Percentiles rank a stretch among this genome's conserved stretches.
These are phyloP conservation scores for Paramecium biaurelia DNA, from an alignment of 73 alveolate species.

Conservation along the genomic window DNA sequence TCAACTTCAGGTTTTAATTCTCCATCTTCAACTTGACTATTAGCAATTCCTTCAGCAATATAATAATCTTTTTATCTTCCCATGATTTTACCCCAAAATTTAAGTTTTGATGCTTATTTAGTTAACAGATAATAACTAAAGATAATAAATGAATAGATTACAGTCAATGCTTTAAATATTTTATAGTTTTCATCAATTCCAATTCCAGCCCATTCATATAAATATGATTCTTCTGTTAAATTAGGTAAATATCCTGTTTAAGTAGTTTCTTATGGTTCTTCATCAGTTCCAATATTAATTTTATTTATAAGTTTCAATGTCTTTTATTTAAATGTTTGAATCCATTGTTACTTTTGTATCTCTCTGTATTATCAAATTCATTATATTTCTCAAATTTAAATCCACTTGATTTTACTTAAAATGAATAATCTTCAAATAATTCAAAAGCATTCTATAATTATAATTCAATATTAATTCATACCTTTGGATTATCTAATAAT, in stretches of 20 bases:
- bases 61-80: slow-evolving; percentile 92
- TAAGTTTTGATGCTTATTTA: slow-evolving; percentile 67
- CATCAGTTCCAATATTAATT: slow-evolving; percentile 49
- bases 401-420: background rate
- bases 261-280: slow-evolving; percentile 58
- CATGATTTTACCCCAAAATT: slow-evolving; percentile 94
- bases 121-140: slow-evolving; percentile 68
- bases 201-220: slow-evolving; percentile 88
- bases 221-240: slow-evolving; percentile 65
- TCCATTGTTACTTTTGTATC: background rate
- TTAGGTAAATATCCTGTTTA: slow-evolving; percentile 73
- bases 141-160: background rate
- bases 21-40: slow-evolving; percentile 77
- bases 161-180: slow-evolving; percentile 62
- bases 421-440: slow-evolving; percentile 49
- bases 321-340: background rate
- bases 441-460: slow-evolving; percentile 16
- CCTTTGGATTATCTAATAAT: slow-evolving; percentile 17
- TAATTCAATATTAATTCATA: background rate
- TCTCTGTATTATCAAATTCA: slow-evolving; percentile 20
- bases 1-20: slow-evolving; percentile 82
- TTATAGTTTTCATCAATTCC: slow-evolving; percentile 84
- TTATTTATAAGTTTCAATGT: background rate
- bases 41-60: slow-evolving; percentile 90
- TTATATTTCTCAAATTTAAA: background rate